These are phyloP conservation scores for Basipetospora chlamydospora DNA, from an alignment of 2,329 filamentous ascomycete genomes.

Conservation along the genomic window DNA sequence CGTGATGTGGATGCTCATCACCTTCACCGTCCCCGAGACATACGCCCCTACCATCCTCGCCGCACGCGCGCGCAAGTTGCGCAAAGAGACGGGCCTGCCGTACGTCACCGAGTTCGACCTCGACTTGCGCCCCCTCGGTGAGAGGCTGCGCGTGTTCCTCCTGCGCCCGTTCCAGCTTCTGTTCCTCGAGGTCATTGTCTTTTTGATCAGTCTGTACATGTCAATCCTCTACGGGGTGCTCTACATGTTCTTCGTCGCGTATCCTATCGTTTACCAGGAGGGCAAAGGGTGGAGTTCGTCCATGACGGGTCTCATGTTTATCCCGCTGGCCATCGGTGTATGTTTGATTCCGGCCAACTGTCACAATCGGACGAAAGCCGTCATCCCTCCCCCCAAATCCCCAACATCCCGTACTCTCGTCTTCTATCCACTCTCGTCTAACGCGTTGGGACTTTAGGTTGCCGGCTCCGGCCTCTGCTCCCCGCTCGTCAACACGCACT, in stretches of 20 bases:
- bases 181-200: slow-evolving; percentile 51
- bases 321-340: slow-evolving; percentile 39
- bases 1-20: slow-evolving; percentile 37
- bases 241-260: slow-evolving; percentile 40
- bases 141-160: slow-evolving; percentile 41
- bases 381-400: no score
- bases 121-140: slow-evolving; percentile 25
- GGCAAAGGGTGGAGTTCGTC: slow-evolving; percentile 42
- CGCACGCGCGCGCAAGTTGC: slow-evolving; percentile 33
- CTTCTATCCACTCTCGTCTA: background rate
- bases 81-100: slow-evolving; percentile 35
- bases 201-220: slow-evolving; percentile 49
- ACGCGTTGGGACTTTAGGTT: no score
- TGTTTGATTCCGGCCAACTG: slow-evolving; percentile 44
- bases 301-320: slow-evolving; percentile 45
- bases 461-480: slow-evolving; percentile 22
- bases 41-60: slow-evolving; percentile 44
- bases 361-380: no score
- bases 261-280: slow-evolving; percentile 47
- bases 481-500: slow-evolving; percentile 38
- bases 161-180: slow-evolving; percentile 50
- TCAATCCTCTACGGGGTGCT: slow-evolving; percentile 41
- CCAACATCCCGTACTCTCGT: no score
- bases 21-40: slow-evolving; percentile 41
- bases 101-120: slow-evolving; percentile 36